Conservation (phyloP, 1,284 basidiomycete species). For the Apiotrichum akiyoshidainum region DNA sequence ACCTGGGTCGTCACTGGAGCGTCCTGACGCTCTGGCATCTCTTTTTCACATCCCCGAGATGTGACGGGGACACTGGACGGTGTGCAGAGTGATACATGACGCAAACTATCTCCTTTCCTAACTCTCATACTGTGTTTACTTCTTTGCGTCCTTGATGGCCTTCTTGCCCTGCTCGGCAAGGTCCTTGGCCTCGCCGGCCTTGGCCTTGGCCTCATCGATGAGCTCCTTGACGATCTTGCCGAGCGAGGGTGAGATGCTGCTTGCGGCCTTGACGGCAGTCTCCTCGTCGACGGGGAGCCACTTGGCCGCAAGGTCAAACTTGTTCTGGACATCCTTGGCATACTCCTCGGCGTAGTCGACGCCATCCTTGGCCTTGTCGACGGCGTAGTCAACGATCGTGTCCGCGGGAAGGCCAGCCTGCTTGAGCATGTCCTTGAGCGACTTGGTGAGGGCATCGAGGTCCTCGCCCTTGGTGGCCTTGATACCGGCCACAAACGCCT, state of each 20-base stretch:
- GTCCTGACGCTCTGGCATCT: too few species aligned
- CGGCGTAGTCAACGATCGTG: constrained; percentile 38
- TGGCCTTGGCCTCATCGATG: constrained; percentile 33
- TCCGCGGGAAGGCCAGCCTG: constrained; percentile 48
- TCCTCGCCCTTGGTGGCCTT: constrained; percentile 43
- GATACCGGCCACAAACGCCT: constrained; percentile 37
- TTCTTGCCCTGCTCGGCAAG: constrained; percentile 29
- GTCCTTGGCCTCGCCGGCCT: constrained; percentile 16
- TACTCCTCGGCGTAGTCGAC: constrained; percentile 40
- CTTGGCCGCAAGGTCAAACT: constrained; percentile 32
- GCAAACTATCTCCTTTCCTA: neutral
- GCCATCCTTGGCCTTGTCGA: constrained; percentile 38
- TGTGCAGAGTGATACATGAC: too few species aligned
- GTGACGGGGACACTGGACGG: too few species aligned
- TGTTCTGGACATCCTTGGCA: constrained; percentile 36
- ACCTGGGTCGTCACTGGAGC: too few species aligned
- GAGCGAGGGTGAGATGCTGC: constrained; percentile 39
- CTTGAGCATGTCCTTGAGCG: constrained; percentile 45
- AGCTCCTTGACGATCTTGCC: constrained; percentile 43
- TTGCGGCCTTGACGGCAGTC: constrained; percentile 40
- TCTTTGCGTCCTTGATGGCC: constrained; percentile 13
- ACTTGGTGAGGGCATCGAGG: constrained; percentile 43
- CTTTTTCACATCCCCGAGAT: too few species aligned
- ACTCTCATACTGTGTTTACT: neutral
- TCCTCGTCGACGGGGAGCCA: constrained; percentile 43